phyloP scores from a whole-genome alignment of 306 rosid species.

The Quercus gilva region DNA sequence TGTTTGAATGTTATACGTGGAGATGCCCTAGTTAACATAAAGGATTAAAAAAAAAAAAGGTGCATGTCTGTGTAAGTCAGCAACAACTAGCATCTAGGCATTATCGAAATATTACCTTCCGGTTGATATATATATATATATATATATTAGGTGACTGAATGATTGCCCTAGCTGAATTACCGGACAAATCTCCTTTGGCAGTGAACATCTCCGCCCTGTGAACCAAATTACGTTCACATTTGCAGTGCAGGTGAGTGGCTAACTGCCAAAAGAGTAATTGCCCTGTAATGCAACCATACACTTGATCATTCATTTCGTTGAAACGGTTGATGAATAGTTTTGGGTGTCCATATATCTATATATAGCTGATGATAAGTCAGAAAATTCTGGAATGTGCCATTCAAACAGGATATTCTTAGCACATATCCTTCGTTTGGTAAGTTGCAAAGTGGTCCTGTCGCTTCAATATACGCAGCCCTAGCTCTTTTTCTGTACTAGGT shows the following conservation, averaged over 20 bases:
- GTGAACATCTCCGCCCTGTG: slow-evolving; percentile 20
- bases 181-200: slow-evolving; percentile 83
- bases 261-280: slow-evolving; percentile 59
- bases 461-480: too few species aligned
- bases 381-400: neutral
- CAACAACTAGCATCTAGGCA: too few species aligned
- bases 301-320: neutral
- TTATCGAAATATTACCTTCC: neutral
- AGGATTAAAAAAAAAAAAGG: too few species aligned
- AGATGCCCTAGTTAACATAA: too few species aligned
- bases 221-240: neutral
- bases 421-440: too few species aligned
- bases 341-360: neutral
- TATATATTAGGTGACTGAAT: neutral
- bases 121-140: neutral
- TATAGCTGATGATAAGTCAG: slow-evolving; percentile 20
- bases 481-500: too few species aligned
- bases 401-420: too few species aligned
- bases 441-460: too few species aligned
- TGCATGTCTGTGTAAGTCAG: too few species aligned
- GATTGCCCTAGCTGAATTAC: slow-evolving; percentile 41
- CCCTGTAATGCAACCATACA: slow-evolving; percentile 60
- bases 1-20: too few species aligned
- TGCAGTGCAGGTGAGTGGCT: neutral
- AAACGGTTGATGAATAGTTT: neutral